phyloP scores from a whole-genome alignment of 805 yeast genomes.

The Saccharomycodes ludwigii region DNA sequence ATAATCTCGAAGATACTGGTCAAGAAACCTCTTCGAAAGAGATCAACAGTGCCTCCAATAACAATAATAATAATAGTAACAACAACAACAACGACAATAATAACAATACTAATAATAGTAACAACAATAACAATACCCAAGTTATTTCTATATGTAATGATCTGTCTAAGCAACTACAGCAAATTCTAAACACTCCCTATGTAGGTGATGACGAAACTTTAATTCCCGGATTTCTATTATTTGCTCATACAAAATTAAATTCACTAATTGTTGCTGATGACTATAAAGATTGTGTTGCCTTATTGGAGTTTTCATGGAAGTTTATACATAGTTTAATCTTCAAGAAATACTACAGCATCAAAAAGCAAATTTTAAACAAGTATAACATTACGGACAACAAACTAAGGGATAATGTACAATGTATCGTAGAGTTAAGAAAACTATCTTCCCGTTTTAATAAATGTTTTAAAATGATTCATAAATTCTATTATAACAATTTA shows the following conservation, averaged over 20 bases:
- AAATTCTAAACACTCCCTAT: not conserved
- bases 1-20: too few relatives aligned
- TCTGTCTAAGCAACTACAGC: slow-evolving; percentile 1
- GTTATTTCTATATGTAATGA: slow-evolving; percentile 1
- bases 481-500: slow-evolving; percentile 29
- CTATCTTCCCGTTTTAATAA: slow-evolving; percentile 39
- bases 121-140: not conserved
- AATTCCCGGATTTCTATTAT: not conserved
- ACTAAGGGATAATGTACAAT: slow-evolving; percentile 15
- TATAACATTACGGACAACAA: slow-evolving; percentile 11
- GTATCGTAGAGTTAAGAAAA: slow-evolving; percentile 41
- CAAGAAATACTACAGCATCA: slow-evolving; percentile 17
- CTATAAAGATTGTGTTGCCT: too few relatives aligned
- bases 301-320: too few relatives aligned
- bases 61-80: too few relatives aligned
- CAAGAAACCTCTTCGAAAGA: too few relatives aligned
- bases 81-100: too few relatives aligned
- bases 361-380: slow-evolving; percentile 15
- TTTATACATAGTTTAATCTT: slow-evolving; percentile 54
- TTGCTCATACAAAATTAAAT: slow-evolving; percentile 1
- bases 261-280: too few relatives aligned
- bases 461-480: slow-evolving; percentile 32
- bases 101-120: too few relatives aligned
- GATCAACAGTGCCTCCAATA: too few relatives aligned
- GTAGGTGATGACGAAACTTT: not conserved